phyloP scores from a whole-genome alignment of 805 yeast genomes.

The Suhomyces sp. region DNA sequence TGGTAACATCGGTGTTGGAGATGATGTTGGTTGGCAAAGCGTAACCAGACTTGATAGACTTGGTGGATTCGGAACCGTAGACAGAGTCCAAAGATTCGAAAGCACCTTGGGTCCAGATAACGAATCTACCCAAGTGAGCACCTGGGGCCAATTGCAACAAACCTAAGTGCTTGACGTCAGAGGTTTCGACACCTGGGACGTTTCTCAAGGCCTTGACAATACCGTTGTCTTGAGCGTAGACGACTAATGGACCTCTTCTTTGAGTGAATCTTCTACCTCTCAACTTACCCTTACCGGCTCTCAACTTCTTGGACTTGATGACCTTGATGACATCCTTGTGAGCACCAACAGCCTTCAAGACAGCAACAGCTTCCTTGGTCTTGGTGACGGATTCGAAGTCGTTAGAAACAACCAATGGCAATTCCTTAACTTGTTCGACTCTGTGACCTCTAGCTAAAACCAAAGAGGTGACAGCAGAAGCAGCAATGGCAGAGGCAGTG shows the following conservation, averaged over 20 bases:
- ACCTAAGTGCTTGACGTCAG: conserved; percentile 87
- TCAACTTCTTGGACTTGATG: conserved; percentile 95
- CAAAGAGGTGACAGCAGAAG: conserved; percentile 96
- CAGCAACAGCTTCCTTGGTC: conserved; percentile 99
- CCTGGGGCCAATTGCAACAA: conserved; percentile 99
- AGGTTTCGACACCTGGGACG: conserved; percentile 99
- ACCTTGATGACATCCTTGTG: conserved; percentile 98
- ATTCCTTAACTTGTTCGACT: conserved; percentile 96
- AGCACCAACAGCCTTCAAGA: conserved; percentile 97
- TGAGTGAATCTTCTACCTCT: conserved; percentile 99
- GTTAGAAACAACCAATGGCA: conserved; percentile 94
- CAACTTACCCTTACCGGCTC: conserved; percentile 99
- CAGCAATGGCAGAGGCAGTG: conserved; percentile 99
- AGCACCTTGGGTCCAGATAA: conserved; percentile 99
- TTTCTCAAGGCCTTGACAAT: conserved; percentile 98
- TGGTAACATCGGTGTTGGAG: conserved; percentile 92
- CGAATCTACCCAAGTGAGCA: conserved; percentile 99
- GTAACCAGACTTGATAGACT: conserved; percentile 85
- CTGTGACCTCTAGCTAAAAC: conserved; percentile 99
- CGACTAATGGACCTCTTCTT: conserved; percentile 99
- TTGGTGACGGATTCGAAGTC: conserved; percentile 89
- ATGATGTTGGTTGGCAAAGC: conserved; percentile 91
- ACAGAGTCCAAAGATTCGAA: conserved; percentile 93
- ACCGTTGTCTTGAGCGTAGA: conserved; percentile 98
- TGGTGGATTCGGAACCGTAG: conserved; percentile 91